These are phyloP conservation scores for Zelonia costaricensis DNA, from an alignment of 208 protist species.

Conservation along the genomic window DNA sequence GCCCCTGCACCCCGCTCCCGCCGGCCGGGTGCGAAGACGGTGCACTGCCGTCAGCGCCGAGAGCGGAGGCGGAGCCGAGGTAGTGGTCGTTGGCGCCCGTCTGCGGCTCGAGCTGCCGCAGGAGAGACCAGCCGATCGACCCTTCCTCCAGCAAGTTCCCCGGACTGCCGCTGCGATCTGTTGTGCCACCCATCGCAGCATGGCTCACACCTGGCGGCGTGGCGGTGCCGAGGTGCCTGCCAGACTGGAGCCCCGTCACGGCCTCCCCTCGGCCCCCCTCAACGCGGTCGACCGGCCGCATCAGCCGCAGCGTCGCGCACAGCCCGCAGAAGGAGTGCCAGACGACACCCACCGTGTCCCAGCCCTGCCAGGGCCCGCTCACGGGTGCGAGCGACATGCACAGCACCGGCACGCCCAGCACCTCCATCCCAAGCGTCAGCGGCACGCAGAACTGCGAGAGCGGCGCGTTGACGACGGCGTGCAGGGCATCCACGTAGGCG, in stretches of 20 bases:
- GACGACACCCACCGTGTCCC: constrained; percentile 36
- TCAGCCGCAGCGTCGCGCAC: constrained; percentile 41
- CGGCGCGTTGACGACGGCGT: constrained; percentile 49
- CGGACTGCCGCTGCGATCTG: background rate
- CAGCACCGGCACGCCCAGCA: constrained; percentile 43
- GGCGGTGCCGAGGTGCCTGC: background rate
- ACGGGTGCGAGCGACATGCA: constrained; percentile 48
- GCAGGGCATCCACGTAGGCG: constrained; percentile 42
- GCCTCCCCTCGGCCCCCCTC: constrained; percentile 33
- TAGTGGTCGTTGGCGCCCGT: constrained; percentile 5
- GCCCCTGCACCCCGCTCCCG: background rate
- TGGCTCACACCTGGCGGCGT: background rate
- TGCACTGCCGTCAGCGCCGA: constrained; percentile 1
- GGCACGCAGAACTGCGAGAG: constrained; percentile 42
- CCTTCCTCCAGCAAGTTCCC: constrained; percentile 7
- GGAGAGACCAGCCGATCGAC: constrained; percentile 15
- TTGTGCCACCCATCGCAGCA: background rate
- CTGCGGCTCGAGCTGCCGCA: constrained; percentile 13
- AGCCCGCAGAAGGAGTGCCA: constrained; percentile 41
- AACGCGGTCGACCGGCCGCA: constrained; percentile 33
- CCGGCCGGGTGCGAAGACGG: background rate
- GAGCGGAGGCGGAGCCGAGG: background rate
- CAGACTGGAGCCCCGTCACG: background rate
- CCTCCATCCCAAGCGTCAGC: constrained; percentile 48
- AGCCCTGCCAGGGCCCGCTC: constrained; percentile 37